phyloP scores from a whole-genome alignment of 1,284 basidiomycete species.

The Chiua sp. region DNA sequence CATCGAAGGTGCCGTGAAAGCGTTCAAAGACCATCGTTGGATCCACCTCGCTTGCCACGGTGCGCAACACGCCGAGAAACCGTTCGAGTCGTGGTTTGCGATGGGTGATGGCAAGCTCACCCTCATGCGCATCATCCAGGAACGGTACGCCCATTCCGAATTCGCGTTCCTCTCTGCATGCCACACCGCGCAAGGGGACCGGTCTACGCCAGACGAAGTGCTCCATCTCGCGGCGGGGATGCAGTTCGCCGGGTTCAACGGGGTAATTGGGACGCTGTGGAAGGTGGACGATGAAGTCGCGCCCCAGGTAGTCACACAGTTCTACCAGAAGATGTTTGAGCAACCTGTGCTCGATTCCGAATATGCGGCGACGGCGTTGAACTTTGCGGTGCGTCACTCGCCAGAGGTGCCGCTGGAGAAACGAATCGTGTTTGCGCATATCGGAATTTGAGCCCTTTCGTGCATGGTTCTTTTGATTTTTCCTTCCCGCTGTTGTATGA shows the following conservation, averaged over 20 bases:
- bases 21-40: neutral
- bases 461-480: neutral
- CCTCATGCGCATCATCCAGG: neutral
- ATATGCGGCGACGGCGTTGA: neutral
- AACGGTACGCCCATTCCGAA: neutral
- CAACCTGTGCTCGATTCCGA: neutral
- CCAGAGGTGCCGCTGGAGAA: neutral
- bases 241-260: neutral
- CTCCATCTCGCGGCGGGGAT: neutral
- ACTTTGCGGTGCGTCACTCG: neutral
- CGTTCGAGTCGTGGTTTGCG: neutral
- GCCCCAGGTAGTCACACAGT: too few relatives aligned
- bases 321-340: neutral
- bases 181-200: constrained; percentile 2
- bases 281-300: neutral
- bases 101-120: neutral
- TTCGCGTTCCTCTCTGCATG: neutral
- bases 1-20: neutral
- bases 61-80: neutral
- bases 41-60: neutral
- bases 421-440: neutral
- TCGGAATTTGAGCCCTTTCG: neutral
- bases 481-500: too few relatives aligned
- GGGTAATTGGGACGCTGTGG: neutral
- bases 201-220: constrained; percentile 1